Percentiles rank a stretch among this genome's conserved stretches.
phyloP scores from a whole-genome alignment of 2,329 filamentous ascomycete species.

The Fusarium sarcochroum region DNA sequence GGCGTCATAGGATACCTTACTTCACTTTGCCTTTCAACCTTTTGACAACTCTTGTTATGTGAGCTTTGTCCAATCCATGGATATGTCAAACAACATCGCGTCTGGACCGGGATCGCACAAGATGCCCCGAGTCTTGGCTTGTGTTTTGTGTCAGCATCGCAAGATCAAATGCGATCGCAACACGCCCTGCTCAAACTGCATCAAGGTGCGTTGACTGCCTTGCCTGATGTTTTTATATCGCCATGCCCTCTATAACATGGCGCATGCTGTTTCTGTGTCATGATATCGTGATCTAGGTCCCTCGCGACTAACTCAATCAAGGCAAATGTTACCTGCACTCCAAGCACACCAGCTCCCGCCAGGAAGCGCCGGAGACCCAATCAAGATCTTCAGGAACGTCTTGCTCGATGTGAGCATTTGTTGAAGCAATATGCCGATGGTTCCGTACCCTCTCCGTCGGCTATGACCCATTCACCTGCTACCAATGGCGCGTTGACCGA shows the following conservation, averaged over 20 bases:
- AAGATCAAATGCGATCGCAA: conserved; percentile 75
- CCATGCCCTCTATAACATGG: background rate
- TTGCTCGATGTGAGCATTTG: conserved; percentile 71
- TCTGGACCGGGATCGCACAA: conserved; percentile 53
- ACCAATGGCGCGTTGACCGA: conserved; percentile 46
- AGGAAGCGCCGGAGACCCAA: conserved; percentile 72
- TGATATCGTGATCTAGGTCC: background rate
- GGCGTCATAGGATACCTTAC: conserved; percentile 44
- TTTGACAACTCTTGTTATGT: conserved; percentile 48
- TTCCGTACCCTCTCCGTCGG: conserved; percentile 47
- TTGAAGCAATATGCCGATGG: conserved; percentile 68
- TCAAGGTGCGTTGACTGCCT: conserved; percentile 62
- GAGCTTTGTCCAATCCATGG: conserved; percentile 42
- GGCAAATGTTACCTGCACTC: conserved; percentile 72
- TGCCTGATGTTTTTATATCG: background rate
- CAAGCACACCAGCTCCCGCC: conserved; percentile 71
- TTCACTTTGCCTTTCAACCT: conserved; percentile 17
- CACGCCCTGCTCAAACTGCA: conserved; percentile 71
- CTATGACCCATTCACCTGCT: conserved; percentile 38
- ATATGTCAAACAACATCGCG: conserved; percentile 53
- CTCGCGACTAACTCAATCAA: conserved; percentile 49
- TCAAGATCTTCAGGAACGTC: conserved; percentile 72
- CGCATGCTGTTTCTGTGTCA: background rate
- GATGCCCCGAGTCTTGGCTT: conserved; percentile 64
- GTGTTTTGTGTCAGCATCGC: conserved; percentile 71